Evolutionary conservation across 2,329 filamentous ascomycete species (phyloP).

Genomic region (Emericellopsis cladophorae): DNA sequence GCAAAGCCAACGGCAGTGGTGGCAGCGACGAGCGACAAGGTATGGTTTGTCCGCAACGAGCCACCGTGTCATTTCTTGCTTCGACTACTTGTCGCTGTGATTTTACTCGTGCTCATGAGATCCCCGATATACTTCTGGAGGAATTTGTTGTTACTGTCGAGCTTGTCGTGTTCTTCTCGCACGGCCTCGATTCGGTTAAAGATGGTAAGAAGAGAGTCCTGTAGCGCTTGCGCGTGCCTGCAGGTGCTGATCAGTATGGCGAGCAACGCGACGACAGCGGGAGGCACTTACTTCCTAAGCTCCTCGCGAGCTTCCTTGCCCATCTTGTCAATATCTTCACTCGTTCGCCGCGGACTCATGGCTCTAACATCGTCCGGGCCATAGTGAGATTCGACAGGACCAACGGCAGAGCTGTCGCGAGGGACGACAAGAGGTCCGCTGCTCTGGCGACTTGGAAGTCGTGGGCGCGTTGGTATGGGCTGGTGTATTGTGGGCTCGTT

Average conservation of each 20-base stretch:
- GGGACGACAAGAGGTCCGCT: slow-evolving; percentile 76
- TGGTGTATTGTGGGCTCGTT: slow-evolving; percentile 30
- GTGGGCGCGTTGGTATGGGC: slow-evolving; percentile 47
- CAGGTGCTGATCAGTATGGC: slow-evolving; percentile 5
- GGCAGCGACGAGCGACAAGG: background rate
- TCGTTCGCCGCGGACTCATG: slow-evolving; percentile 88
- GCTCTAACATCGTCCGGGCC: slow-evolving; percentile 81
- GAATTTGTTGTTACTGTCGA: slow-evolving; percentile 94
- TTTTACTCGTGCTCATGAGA: slow-evolving; percentile 76
- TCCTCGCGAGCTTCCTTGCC: slow-evolving; percentile 68
- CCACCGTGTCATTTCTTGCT: slow-evolving; percentile 34
- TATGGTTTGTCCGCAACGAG: background rate
- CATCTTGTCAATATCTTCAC: slow-evolving; percentile 79
- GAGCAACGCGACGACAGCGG: background rate
- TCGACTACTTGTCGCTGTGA: slow-evolving; percentile 43
- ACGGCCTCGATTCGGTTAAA: slow-evolving; percentile 92
- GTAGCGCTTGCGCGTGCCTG: slow-evolving; percentile 79
- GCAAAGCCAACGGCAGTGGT: background rate
- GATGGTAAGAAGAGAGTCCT: slow-evolving; percentile 79
- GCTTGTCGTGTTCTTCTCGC: slow-evolving; percentile 87
- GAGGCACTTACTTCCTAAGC: slow-evolving; percentile 36
- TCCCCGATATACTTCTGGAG: slow-evolving; percentile 97
- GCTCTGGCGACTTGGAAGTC: slow-evolving; percentile 60
- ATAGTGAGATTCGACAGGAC: slow-evolving; percentile 61
- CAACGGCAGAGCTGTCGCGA: slow-evolving; percentile 60